These are phyloP conservation scores for Syncephalastrum sp. DNA, from an alignment of 371 early-diverging fungal genomes.

Conservation along the genomic window DNA sequence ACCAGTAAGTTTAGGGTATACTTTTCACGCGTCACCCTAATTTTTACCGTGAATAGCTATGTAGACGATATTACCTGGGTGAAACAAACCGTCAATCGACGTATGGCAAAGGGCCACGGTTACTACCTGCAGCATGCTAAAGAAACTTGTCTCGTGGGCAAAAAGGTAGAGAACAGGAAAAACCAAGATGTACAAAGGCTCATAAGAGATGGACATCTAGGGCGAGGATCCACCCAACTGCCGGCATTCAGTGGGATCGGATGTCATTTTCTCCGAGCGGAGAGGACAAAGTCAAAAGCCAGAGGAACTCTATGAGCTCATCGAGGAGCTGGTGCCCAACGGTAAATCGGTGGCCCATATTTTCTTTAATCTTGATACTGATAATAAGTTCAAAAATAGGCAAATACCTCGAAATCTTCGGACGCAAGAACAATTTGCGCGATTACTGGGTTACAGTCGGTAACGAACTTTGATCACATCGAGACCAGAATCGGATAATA, in stretches of 20 bases:
- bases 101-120: constrained; percentile 96
- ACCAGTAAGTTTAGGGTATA: constrained; percentile 52
- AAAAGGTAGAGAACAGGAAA: constrained; percentile 53
- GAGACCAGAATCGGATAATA: too few species aligned
- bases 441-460: constrained; percentile 96
- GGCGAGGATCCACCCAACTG: constrained; percentile 78
- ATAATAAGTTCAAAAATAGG: constrained; percentile 28
- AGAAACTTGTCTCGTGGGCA: constrained; percentile 92
- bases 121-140: constrained; percentile 96
- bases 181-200: neutral
- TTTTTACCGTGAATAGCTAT: constrained; percentile 41
- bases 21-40: neutral
- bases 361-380: too few species aligned
- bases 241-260: constrained; percentile 77
- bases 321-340: constrained; percentile 87
- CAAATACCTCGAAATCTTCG: constrained; percentile 91
- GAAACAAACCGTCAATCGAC: constrained; percentile 91
- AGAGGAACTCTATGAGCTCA: constrained; percentile 89
- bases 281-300: constrained; percentile 95
- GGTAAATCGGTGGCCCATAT: constrained; percentile 41
- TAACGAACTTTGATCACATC: constrained; percentile 71
- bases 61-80: constrained; percentile 97
- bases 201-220: constrained; percentile 10
- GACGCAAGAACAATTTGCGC: constrained; percentile 90
- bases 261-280: constrained; percentile 90